phyloP scores from a whole-genome alignment of 2,329 filamentous ascomycete genomes.

The Aciculosporium take region DNA sequence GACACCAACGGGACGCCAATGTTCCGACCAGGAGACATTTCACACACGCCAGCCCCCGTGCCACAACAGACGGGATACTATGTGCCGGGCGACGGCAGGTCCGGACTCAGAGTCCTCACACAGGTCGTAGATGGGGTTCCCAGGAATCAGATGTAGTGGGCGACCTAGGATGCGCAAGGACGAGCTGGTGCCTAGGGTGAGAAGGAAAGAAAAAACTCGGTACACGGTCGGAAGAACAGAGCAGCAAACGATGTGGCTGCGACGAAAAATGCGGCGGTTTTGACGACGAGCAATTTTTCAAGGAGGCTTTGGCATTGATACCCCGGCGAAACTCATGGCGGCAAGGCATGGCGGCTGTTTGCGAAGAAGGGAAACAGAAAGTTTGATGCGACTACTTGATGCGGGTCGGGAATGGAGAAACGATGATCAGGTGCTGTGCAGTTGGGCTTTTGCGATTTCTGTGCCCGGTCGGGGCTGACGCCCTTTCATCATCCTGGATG shows the following conservation, averaged over 20 bases:
- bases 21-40: conserved; percentile 20
- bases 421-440: background rate
- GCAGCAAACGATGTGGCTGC: background rate
- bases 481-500: no score
- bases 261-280: background rate
- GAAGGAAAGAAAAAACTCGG: background rate
- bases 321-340: background rate
- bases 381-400: background rate
- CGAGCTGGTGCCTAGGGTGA: no score
- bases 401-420: background rate
- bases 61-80: conserved; percentile 19
- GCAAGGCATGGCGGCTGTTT: background rate
- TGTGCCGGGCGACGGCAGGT: conserved; percentile 19
- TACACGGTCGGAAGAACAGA: background rate
- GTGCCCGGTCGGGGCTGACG: no score
- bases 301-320: background rate
- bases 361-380: no score
- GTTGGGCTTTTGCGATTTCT: background rate
- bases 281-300: background rate
- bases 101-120: conserved; percentile 15
- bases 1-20: conserved; percentile 17
- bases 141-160: conserved; percentile 15
- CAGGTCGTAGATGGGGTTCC: conserved; percentile 17
- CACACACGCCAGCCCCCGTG: conserved; percentile 15
- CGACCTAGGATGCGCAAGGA: background rate